These are phyloP conservation scores for Atalantia buxifolia DNA, from an alignment of 345 rosid genomes.

Conservation along the genomic window DNA sequence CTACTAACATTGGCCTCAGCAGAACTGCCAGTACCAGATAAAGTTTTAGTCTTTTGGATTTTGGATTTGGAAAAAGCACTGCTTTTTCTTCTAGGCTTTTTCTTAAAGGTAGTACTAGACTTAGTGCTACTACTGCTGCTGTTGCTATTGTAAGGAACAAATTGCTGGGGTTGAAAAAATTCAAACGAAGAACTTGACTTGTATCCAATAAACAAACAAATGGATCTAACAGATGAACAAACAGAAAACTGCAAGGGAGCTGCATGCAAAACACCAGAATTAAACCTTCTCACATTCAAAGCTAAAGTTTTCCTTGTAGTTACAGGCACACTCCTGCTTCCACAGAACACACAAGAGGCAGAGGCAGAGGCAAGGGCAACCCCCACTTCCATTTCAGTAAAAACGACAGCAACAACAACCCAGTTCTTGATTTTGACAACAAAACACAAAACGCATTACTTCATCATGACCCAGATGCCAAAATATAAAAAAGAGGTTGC, in stretches of 20 bases:
- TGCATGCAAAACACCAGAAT: slow-evolving; percentile 9
- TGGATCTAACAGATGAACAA: slow-evolving; percentile 32
- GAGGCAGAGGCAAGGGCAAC: background rate
- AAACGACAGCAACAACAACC: background rate
- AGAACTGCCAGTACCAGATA: background rate
- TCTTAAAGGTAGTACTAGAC: slow-evolving; percentile 31
- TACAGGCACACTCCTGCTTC: slow-evolving; percentile 35
- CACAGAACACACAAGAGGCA: slow-evolving; percentile 37
- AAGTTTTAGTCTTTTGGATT: slow-evolving; percentile 12
- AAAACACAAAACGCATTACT: slow-evolving; percentile 5
- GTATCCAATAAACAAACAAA: slow-evolving; percentile 23
- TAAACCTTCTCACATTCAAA: slow-evolving; percentile 13
- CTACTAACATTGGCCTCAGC: slow-evolving; percentile 7
- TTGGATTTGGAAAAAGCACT: slow-evolving; percentile 21
- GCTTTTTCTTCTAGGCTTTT: slow-evolving; percentile 37
- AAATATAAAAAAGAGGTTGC: no score
- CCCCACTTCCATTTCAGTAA: slow-evolving; percentile 37
- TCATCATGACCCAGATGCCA: background rate
- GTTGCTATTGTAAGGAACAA: slow-evolving; percentile 24
- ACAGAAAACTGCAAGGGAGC: slow-evolving; percentile 27
- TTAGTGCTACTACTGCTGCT: slow-evolving; percentile 21
- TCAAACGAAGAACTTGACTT: slow-evolving; percentile 12
- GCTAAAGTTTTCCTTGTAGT: slow-evolving; percentile 28
- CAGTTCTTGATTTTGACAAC: slow-evolving; percentile 5
- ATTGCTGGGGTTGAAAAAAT: background rate